Conservation (phyloP, 2,329 filamentous ascomycete species). For the Sclerotinia minor region DNA sequence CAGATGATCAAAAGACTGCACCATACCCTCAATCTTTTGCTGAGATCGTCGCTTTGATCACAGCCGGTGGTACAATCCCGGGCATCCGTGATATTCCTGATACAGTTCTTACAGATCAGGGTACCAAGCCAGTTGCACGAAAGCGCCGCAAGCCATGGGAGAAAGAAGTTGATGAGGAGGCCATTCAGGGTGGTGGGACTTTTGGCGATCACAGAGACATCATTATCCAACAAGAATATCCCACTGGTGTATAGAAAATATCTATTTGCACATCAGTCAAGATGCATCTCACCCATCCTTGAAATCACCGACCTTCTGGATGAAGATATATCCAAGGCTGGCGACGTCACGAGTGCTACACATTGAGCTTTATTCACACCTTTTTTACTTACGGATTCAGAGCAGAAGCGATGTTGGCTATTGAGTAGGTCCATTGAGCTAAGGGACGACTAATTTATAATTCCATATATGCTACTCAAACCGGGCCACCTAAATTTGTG, state of each 20-base stretch:
- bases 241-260: background rate
- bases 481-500: background rate
- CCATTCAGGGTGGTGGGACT: constrained; percentile 33
- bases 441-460: background rate
- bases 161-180: constrained; percentile 48
- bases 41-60: constrained; percentile 82
- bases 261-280: background rate
- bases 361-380: background rate
- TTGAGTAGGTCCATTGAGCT: background rate
- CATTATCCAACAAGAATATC: constrained; percentile 24
- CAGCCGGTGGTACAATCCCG: constrained; percentile 77
- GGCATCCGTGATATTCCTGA: constrained; percentile 86
- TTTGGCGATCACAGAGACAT: constrained; percentile 25
- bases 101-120: constrained; percentile 71
- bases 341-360: background rate
- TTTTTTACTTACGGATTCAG: background rate
- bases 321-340: background rate
- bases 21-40: constrained; percentile 81
- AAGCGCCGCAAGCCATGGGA: constrained; percentile 76
- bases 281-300: background rate
- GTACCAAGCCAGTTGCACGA: constrained; percentile 44
- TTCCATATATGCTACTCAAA: too few relatives aligned
- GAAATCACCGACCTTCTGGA: background rate
- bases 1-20: constrained; percentile 50
- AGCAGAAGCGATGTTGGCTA: background rate